A percentile compares a stretch with the other conserved stretches of the same genome.
These are phyloP conservation scores for Zygosaccharomyces bailii DNA, from an alignment of 805 yeast species.

Conservation along the genomic window DNA sequence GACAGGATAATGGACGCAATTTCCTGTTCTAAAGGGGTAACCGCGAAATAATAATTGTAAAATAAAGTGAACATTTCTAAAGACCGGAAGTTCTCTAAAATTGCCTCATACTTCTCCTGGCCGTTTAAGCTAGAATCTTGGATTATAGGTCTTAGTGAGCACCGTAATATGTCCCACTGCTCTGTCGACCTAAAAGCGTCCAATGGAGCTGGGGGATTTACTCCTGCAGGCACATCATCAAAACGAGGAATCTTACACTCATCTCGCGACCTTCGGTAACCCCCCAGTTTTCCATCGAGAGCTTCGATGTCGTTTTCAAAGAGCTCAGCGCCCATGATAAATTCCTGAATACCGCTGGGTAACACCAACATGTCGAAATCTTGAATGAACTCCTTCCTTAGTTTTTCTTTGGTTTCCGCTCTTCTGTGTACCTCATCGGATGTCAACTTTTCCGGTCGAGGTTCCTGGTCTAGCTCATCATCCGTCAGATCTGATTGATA, in stretches of 20 bases:
- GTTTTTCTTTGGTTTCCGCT: constrained; percentile 7
- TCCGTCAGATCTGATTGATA: constrained; percentile 27
- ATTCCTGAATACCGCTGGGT: constrained; percentile 37
- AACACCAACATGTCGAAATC: constrained; percentile 25
- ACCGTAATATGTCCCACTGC: constrained; percentile 34
- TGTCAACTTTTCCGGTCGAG: constrained; percentile 14
- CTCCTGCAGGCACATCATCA: constrained; percentile 27
- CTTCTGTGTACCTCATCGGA: constrained; percentile 17
- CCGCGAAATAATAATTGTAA: constrained; percentile 44
- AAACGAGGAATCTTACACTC: constrained; percentile 29
- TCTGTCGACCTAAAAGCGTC: constrained; percentile 36
- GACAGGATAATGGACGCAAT: constrained; percentile 36
- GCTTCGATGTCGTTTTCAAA: constrained; percentile 23
- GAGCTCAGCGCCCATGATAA: constrained; percentile 31
- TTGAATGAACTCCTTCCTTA: constrained; percentile 17
- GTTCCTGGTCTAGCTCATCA: constrained; percentile 27
- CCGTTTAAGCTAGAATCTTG: constrained; percentile 6
- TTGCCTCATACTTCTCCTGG: constrained; percentile 12
- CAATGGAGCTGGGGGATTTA: constrained; percentile 36
- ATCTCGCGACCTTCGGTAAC: constrained; percentile 31
- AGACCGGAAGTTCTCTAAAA: constrained; percentile 29
- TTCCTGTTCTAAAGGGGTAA: constrained; percentile 41
- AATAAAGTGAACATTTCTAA: constrained; percentile 40
- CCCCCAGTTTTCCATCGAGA: constrained; percentile 27
- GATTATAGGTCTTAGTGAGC: constrained; percentile 18